Base-by-base conservation (phyloP, 768 basidiomycete species). In the Boletus barrowsii region DNA sequence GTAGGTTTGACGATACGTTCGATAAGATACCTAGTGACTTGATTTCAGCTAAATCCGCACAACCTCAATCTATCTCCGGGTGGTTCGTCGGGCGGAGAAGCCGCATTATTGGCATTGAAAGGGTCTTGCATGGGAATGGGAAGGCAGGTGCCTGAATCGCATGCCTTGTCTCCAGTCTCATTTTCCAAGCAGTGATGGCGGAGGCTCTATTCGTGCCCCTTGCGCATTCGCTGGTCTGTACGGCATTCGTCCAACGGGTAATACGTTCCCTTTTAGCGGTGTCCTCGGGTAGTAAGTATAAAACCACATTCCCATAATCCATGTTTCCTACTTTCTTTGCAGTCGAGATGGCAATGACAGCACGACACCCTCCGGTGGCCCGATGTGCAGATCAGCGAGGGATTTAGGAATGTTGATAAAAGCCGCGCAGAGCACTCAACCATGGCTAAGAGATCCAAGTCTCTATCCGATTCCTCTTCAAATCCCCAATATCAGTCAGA, bases 41-140 rank as follows among this genome's bases (percentile, higher is more conserved):
- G n/a, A 22, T 44, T 45, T 40, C 68, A 79, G 42, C 60, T 70
- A 30, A 80, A 82, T 52, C 81, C 81, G 1, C 63, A 68, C 64
- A 80, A 81, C 56, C 65, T 72, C 2, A 47, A 65, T 11, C 63
- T 79, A 22, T 77, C 76, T 0, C 63, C 73, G 1, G 81, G 82
- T 13, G 82, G 82, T n/a, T 80, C 79, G 10, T 76, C 76, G 3
- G 81, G 81, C 8, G 81, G 81, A 32, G 81, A 80, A 62, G 70
- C 73, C 5, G 78, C 81, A 0, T 59, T 82, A 1, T 49, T 82
- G 3, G 78, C 78, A 5, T 56, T 81, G 49, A 73, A 73, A 35
- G 79, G 79, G 33, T 71, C 73, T 22, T 74, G 75, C 29, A 56
- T 81, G 29, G 76, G 80, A 8, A 64, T 79, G 24, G 77, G 79